A percentile compares a stretch with the other conserved stretches of the same genome.
Conservation (phyloP, 768 basidiomycete genomes). For the Amanita pseudoporphyria region DNA sequence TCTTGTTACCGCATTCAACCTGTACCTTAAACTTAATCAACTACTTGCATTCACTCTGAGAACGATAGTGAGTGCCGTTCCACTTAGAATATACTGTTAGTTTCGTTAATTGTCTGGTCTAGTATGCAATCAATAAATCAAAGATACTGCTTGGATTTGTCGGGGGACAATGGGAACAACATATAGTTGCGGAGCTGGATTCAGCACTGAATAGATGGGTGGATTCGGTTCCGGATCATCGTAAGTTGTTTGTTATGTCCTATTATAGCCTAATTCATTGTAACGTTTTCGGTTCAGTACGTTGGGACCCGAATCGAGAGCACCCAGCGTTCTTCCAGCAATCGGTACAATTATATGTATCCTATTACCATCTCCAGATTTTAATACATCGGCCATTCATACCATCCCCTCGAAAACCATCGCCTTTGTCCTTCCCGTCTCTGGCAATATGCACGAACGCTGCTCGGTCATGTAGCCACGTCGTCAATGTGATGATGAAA, state of each 20-base stretch:
- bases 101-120: neutral
- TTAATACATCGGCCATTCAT: constrained; percentile 75
- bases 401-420: constrained; percentile 41
- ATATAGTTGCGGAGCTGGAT: constrained; percentile 62
- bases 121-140: constrained; percentile 83
- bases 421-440: constrained; percentile 47
- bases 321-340: constrained; percentile 42
- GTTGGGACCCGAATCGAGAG: constrained; percentile 44
- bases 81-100: neutral
- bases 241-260: constrained; percentile 24
- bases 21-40: constrained; percentile 48
- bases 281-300: constrained; percentile 23
- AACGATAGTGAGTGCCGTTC: constrained; percentile 42
- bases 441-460: constrained; percentile 74
- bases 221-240: constrained; percentile 50
- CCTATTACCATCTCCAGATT: constrained; percentile 56
- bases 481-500: constrained; percentile 50
- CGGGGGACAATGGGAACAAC: constrained; percentile 56
- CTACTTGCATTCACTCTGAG: constrained; percentile 55
- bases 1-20: constrained; percentile 43
- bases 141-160: constrained; percentile 55
- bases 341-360: constrained; percentile 44
- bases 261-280: neutral
- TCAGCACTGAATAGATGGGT: constrained; percentile 67
- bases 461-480: constrained; percentile 72